Base-by-base conservation (phyloP, 768 basidiomycete species). In the Erythrobasidium yunnanense region DNA sequence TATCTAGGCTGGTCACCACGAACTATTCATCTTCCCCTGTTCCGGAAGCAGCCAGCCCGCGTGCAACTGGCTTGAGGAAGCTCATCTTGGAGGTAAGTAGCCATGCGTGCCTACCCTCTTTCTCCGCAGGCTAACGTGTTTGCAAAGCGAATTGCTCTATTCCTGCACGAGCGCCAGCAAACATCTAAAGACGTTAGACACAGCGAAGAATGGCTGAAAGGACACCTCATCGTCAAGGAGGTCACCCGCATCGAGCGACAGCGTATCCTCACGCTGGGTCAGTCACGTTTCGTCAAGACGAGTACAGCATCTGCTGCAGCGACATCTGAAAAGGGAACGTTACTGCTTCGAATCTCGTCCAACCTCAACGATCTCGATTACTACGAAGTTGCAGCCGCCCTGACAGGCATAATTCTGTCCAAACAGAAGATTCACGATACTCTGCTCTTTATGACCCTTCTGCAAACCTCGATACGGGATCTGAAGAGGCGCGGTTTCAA, bases 391-490 rank as follows among this genome's bases (percentile, higher is more conserved):
- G 86, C 93, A 0, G 85, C 84, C 0, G 86, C 87, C 1, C 78
- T 97, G 30, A 90, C 88, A 74, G 84, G 84, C 18, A 74, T 87
- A 5, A 76, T 95, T 30, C 88, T 96, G 69, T 82, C 86, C 62
- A 80, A 83, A 6, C 84, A 84, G 1, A 86, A 87, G 75, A 82
- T 85, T 25, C 89, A 91, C 73, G 93, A 99, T 74, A 83, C 87
- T 0, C 79, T 99, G 5, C 75, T 97, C 6, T 86, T 97, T 70
- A 87, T 89, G 83, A 95, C 91, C 0, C 89, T 99, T 57, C 80
- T 99, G 18, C 89, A 90, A 0, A 96, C 92, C 0, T 89, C 92
- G 69, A 77, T 96, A 42, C 82, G 83, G 66, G 84, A 88, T 1
- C 75, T 95, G 68, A 85, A 84, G 71, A 79, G 90, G 38, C 80